Conservation (phyloP, 2,329 filamentous ascomycete genomes). For the Fusarium buxicola region DNA sequence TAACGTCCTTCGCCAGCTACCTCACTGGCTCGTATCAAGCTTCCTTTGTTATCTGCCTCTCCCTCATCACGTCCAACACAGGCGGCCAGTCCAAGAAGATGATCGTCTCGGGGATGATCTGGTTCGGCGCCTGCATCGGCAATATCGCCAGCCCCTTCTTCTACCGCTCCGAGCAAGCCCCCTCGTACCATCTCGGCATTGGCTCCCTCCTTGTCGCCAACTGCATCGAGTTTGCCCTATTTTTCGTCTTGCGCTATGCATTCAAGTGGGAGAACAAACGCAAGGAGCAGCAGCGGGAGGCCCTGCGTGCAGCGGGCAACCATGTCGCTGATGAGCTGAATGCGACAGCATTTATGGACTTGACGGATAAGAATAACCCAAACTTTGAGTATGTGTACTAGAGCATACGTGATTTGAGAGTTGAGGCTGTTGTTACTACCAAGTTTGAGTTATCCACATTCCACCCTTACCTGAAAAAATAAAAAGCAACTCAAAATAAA, state of each 20-base stretch:
- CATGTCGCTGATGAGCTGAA: slow-evolving; percentile 48
- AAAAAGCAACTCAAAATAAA: no score
- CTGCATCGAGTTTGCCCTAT: slow-evolving; percentile 53
- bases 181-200: slow-evolving; percentile 55
- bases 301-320: slow-evolving; percentile 43
- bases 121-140: slow-evolving; percentile 69
- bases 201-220: slow-evolving; percentile 56
- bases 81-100: slow-evolving; percentile 72
- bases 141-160: slow-evolving; percentile 74
- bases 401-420: no score
- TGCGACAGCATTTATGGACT: slow-evolving; percentile 54
- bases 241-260: slow-evolving; percentile 54
- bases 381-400: slow-evolving; percentile 57
- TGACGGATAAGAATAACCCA: slow-evolving; percentile 58
- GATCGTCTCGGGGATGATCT: slow-evolving; percentile 70
- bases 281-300: slow-evolving; percentile 52
- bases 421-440: no score
- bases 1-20: slow-evolving; percentile 36
- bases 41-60: slow-evolving; percentile 55
- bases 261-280: slow-evolving; percentile 55
- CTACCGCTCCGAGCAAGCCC: slow-evolving; percentile 65
- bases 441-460: no score
- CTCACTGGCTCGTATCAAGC: slow-evolving; percentile 55
- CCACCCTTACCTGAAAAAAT: no score
- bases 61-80: slow-evolving; percentile 62